Base-by-base conservation (phyloP, 768 basidiomycete genomes). In the Boletus sp. region DNA sequence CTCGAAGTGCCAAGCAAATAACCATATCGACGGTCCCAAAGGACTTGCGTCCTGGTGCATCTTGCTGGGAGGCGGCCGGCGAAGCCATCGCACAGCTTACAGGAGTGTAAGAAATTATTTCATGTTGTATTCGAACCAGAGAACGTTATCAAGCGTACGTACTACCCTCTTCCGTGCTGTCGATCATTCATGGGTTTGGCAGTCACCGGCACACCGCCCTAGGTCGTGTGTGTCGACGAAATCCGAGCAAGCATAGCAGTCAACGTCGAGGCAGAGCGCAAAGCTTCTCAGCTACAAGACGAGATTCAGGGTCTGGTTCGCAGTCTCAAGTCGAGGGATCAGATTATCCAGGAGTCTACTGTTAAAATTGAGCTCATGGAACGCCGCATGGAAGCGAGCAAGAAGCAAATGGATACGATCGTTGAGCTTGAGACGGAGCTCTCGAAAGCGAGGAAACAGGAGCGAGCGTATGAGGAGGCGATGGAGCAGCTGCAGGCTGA, bases 331-430 rank as follows among this genome's bases (percentile, higher is more conserved):
- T 73, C 83, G n/a, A 85, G 91, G 73, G 97, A 98, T 57, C 93
- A 97, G 76, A 80, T 72, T 25, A 85, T 93, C 34, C 93, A 98
- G 69, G 97, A 99, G 65, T 78, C 85, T 6, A 75, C 77, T 3
- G 94, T 98, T 51, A 98, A 95, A 77, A 93, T 98, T 53, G 93
- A 98, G 68, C 79, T 95, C 14, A 90, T 98, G 83, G 94, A 97
- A 67, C 84, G 94, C 44, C 83, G 93, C 33, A 85, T 94, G 79
- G 95, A 98, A 67, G 81, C 85, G 2, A 87, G 85, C 56, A 95
- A 93, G 79, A 92, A 88, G 69, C 92, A 96, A 72, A 86, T 87
- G 5, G 96, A 98, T 52, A 74, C 80, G 9, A 89, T 98, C 48
- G 70, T 76, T 14, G 88, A 92, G 56, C 82, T 98, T 19, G 94